Conservation (phyloP, 2,329 filamentous ascomycete species). For the Knufia fluminis region DNA sequence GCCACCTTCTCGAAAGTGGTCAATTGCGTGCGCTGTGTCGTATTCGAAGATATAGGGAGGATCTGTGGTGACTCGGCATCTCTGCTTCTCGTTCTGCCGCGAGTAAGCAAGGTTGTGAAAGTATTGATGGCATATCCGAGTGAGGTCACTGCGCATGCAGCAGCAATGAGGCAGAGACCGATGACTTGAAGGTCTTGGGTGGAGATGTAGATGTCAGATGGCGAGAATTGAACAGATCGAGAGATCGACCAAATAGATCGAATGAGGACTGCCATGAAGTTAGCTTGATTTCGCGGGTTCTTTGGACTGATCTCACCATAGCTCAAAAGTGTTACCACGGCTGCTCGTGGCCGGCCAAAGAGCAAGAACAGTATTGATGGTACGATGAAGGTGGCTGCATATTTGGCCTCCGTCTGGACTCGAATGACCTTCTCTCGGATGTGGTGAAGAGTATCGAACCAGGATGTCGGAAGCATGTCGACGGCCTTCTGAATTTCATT, state of each 20-base stretch:
- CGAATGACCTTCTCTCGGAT: background rate
- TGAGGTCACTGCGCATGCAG: background rate
- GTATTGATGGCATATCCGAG: too few relatives aligned
- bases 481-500: background rate
- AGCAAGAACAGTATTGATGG: constrained; percentile 2
- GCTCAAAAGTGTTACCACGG: background rate
- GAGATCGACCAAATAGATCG: constrained; percentile 7
- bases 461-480: constrained; percentile 7
- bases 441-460: background rate
- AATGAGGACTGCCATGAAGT: background rate
- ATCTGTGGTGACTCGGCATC: background rate
- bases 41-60: background rate
- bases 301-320: background rate
- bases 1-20: background rate
- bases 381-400: background rate
- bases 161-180: background rate
- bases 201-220: background rate
- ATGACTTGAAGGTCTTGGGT: background rate
- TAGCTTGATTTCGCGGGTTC: background rate
- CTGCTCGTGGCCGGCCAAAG: background rate
- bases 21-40: background rate
- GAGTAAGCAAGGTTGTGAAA: background rate
- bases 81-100: background rate
- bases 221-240: background rate
- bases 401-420: background rate